phyloP scores from a whole-genome alignment of 192 early-diverging fungal genomes.

The Nowakowskiella sp. region DNA sequence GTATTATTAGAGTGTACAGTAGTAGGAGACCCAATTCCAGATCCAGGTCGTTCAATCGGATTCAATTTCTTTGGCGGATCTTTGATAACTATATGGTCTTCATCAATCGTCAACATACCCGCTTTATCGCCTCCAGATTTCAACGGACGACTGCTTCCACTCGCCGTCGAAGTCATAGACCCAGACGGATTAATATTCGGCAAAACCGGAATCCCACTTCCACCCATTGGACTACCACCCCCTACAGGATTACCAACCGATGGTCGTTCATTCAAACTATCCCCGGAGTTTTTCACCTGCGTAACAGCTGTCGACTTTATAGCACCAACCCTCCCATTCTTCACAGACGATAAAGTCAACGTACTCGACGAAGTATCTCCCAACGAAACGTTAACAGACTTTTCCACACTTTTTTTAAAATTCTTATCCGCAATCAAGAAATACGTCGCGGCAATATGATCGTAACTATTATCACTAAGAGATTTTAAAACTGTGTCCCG shows the following conservation, averaged over 20 bases:
- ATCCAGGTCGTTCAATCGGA: conserved; percentile 13
- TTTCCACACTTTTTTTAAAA: conserved; percentile 23
- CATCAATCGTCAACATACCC: conserved; percentile 16
- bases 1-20: no score
- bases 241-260: background rate
- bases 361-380: conserved; percentile 15
- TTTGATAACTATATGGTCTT: conserved; percentile 16
- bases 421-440: conserved; percentile 45
- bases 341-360: no score
- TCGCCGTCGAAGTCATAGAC: background rate
- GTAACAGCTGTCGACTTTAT: no score
- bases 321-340: no score
- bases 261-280: background rate
- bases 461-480: conserved; percentile 41
- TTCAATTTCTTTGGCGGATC: background rate
- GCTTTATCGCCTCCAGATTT: conserved; percentile 12
- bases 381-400: conserved; percentile 16
- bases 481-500: conserved; percentile 31
- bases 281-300: no score
- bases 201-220: conserved; percentile 17
- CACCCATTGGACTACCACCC: background rate
- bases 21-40: no score
- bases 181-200: conserved; percentile 14
- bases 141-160: background rate
- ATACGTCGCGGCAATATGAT: conserved; percentile 48